Base-by-base conservation (phyloP, 768 basidiomycete genomes). In the Amanita fuliginea region DNA sequence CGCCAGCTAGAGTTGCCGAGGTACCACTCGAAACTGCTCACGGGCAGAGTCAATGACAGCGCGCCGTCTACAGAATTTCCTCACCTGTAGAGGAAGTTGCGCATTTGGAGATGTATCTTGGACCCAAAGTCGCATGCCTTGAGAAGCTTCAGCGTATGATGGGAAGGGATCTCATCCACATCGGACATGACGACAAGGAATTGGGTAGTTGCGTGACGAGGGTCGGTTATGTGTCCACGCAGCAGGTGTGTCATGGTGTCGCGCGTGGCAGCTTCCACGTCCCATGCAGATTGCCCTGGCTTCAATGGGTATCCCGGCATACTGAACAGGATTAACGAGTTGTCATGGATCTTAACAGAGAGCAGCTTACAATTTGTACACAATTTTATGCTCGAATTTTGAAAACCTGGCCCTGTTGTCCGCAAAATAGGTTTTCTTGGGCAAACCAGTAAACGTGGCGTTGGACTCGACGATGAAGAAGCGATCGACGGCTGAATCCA, bases 391-490 rank as follows among this genome's bases (percentile, higher is more conserved):
- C 33, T 70, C 64, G 57, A 77, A 81, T 54, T 70, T 71, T 14
- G 65, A 57, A 54, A 78, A 80, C 26, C 71, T 64, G 4, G 57
- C 57, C 5, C 69, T 68, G 52, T 78, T 70, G 26, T 69, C 64
- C 1, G 66, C 62, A 55, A 81, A 79, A 52, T 68, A 70, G 1
- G 70, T 70, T 35, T 71, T 67, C 59, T 83, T 81, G 5, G 73
- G 69, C 28, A 76, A 54, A 3, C 80, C 80, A 4, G 80, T 80
- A 60, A 82, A 81, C 11, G 78, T 81, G 14, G 69, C 68, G 56
- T 78, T 77, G 43, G 75, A 76, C 58, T 81, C 80, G 46, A 81
- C 65, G 56, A 83, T 73, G 58, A 80, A 70, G 64, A 82, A 81
- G 18, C 70, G 65, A 59, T 78, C 74, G 22, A 81, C 78, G 42